phyloP scores from a whole-genome alignment of 1,139 yeast genomes.

The Kazachstania sp. region DNA sequence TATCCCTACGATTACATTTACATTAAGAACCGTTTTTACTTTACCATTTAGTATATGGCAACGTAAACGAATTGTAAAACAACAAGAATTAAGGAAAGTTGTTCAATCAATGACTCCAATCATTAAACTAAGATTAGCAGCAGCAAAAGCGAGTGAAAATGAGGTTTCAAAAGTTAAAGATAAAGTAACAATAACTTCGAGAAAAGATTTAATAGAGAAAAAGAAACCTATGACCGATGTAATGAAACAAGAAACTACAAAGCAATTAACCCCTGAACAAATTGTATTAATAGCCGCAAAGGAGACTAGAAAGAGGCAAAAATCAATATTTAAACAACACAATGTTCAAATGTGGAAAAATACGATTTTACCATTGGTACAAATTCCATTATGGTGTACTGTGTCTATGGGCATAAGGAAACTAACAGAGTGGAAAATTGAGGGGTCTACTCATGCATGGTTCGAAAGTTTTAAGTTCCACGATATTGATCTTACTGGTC shows the following conservation, averaged over 20 bases:
- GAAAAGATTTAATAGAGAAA: constrained; percentile 6
- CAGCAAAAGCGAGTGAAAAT: constrained; percentile 28
- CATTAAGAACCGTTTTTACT: constrained; percentile 58
- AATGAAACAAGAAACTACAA: neutral
- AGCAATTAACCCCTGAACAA: constrained; percentile 61
- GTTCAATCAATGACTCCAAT: constrained; percentile 71
- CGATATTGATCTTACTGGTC: constrained; percentile 29
- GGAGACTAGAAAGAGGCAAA: constrained; percentile 70
- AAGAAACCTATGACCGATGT: constrained; percentile 2
- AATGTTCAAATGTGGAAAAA: constrained; percentile 78
- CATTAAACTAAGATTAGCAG: constrained; percentile 60
- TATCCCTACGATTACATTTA: constrained; percentile 65
- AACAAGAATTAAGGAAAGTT: constrained; percentile 59
- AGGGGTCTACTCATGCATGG: constrained; percentile 17
- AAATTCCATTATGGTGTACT: constrained; percentile 81
- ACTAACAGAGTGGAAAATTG: constrained; percentile 40
- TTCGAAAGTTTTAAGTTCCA: constrained; percentile 20
- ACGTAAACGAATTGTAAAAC: constrained; percentile 59
- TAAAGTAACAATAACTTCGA: constrained; percentile 8
- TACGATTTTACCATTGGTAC: constrained; percentile 62
- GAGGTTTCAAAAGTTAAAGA: constrained; percentile 9
- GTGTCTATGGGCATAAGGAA: constrained; percentile 70
- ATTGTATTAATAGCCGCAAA: constrained; percentile 63
- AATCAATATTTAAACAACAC: constrained; percentile 53
- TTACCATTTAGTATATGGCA: constrained; percentile 72